Base-by-base conservation (phyloP, 23 red algal genomes). In the Rhodosorus marinus region DNA sequence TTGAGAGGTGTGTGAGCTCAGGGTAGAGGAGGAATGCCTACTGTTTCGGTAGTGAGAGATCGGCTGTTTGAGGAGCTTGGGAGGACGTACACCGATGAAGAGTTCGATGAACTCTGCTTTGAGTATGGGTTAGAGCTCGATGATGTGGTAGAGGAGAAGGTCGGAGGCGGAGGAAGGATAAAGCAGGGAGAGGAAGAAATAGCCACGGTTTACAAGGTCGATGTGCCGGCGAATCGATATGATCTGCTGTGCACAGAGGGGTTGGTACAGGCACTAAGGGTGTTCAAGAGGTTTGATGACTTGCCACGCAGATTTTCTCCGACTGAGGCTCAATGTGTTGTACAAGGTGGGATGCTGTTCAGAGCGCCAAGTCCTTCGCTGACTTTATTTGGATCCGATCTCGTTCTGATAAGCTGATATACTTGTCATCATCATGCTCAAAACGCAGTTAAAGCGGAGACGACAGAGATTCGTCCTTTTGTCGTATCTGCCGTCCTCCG, bases 61-160 rank as follows among this genome's bases (percentile, higher is more conserved):
- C 70, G 54, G 23, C 70, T 98, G 15, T 74, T 98, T 43, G 59
- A 46, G 24, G 54, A 69, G 20, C 51, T 98, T 9, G 72, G 54
- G 40, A 26, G 50, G 1, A 53, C 75, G 5, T 69, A 65, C 54
- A 76, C 64, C 2, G 73, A 74, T 20, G 70, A 78, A 25, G 78
- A 75, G 31, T 77, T 98, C 60, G 90, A 83, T 40, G 74, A 81
- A 33, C 69, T 98, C 1, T 98, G 90, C 35, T 98, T 86, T 45
- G 51, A 67, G 25, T 98, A 79, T 64, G 90, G 90, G n/a, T 45
- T 98, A 38, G 90, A 98, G 27, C 56, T 98, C 6, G 90, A 98
- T 47, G 78, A 67, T 34, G 61, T 85, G 26, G 63, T 52, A 15
- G 59, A 33, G 9, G 90, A 84, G 27, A 60, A 61, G 74, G 47